Percentiles rank a stretch among this genome's conserved stretches.
phyloP scores from a whole-genome alignment of 1,284 basidiomycete genomes.

The Ceratobasidium sp. region DNA sequence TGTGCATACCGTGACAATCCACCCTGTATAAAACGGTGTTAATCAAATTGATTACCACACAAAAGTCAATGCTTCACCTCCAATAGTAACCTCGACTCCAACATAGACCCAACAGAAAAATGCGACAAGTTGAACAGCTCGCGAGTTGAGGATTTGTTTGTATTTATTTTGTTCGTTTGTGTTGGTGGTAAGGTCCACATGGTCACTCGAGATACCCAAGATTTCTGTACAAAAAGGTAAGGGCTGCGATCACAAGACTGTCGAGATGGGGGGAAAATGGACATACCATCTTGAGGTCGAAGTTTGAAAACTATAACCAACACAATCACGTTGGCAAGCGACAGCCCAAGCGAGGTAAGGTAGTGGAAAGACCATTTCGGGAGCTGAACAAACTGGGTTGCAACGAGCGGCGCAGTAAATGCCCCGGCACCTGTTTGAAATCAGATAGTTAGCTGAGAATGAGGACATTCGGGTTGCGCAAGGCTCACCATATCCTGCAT shows the following conservation, averaged over 20 bases:
- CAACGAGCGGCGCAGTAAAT: conserved; percentile 70
- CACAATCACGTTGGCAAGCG: conserved; percentile 59
- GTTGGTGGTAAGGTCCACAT: conserved; percentile 46
- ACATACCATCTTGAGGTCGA: conserved; percentile 52
- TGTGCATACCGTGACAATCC: conserved; percentile 28
- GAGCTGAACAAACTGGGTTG: conserved; percentile 71
- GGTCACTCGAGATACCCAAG: neutral
- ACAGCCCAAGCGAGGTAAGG: conserved; percentile 67
- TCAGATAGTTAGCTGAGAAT: neutral
- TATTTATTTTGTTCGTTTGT: conserved; percentile 60
- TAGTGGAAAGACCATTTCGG: conserved; percentile 69
- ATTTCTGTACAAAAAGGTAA: neutral
- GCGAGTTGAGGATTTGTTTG: conserved; percentile 65
- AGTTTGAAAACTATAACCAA: conserved; percentile 64
- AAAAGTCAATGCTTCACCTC: conserved; percentile 55
- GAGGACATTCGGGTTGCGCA: neutral
- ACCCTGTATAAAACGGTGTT: neutral
- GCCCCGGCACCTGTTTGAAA: conserved; percentile 66
- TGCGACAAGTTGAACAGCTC: conserved; percentile 67
- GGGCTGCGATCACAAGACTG: no score
- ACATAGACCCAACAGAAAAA: conserved; percentile 74
- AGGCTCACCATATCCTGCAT: conserved; percentile 64
- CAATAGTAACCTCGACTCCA: conserved; percentile 72
- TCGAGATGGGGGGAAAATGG: neutral
- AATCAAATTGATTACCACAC: neutral